phyloP scores from a whole-genome alignment of 2,329 filamentous ascomycete species.

The Penicillium vulpinum region DNA sequence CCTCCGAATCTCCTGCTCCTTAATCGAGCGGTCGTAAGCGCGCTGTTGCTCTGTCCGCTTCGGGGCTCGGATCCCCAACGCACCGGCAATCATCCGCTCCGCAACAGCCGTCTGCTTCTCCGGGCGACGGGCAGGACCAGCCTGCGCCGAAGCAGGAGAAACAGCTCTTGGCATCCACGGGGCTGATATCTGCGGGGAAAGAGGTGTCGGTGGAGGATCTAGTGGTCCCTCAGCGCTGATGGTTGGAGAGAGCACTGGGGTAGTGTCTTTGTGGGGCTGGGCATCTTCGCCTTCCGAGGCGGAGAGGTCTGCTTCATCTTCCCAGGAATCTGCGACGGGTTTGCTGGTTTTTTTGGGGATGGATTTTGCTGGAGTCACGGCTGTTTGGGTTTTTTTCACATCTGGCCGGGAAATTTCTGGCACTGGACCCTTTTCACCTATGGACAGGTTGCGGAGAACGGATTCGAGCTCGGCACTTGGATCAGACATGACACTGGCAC shows the following conservation, averaged over 20 bases:
- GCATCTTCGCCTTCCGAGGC: slow-evolving; percentile 40
- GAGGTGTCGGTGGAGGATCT: slow-evolving; percentile 68
- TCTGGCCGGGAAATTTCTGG: slow-evolving; percentile 30
- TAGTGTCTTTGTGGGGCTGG: slow-evolving; percentile 28
- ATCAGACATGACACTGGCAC: slow-evolving; percentile 23
- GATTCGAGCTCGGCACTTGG: slow-evolving; percentile 32
- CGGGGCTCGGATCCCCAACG: slow-evolving; percentile 76
- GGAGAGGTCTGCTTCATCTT: slow-evolving; percentile 64
- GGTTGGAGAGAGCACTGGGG: slow-evolving; percentile 30
- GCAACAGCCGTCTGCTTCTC: slow-evolving; percentile 95
- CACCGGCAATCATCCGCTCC: slow-evolving; percentile 82
- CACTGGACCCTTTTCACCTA: slow-evolving; percentile 32
- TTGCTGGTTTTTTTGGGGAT: slow-evolving; percentile 20
- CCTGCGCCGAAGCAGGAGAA: slow-evolving; percentile 19
- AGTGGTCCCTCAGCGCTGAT: slow-evolving; percentile 33
- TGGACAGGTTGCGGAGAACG: slow-evolving; percentile 32
- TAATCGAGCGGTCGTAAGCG: slow-evolving; percentile 78
- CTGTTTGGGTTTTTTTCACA: slow-evolving; percentile 3
- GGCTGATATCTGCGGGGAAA: slow-evolving; percentile 51
- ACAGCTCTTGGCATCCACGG: slow-evolving; percentile 15
- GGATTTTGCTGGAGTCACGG: neutral
- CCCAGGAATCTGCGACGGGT: slow-evolving; percentile 70
- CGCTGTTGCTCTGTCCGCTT: slow-evolving; percentile 84
- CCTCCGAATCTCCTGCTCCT: slow-evolving; percentile 79
- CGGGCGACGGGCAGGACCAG: slow-evolving; percentile 52